A percentile compares a stretch with the other conserved stretches of the same genome.
Evolutionary conservation across 2,329 filamentous ascomycete genomes (phyloP).

Genomic region (Penicillium sp.): DNA sequence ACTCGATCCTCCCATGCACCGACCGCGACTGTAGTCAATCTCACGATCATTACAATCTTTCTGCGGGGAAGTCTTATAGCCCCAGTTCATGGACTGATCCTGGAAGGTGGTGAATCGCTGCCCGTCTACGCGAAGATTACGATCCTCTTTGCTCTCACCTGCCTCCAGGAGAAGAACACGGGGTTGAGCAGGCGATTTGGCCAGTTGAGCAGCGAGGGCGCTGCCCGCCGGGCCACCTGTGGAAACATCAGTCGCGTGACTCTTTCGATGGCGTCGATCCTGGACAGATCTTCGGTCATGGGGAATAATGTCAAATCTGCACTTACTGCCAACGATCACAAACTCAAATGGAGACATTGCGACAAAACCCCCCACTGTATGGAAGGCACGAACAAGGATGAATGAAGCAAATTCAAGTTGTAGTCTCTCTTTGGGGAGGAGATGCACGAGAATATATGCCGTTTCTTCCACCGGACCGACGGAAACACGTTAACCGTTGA

Average conservation of each 20-base stretch:
- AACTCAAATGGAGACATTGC: conserved; percentile 19
- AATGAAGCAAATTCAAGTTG: not conserved
- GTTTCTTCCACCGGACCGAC: too few relatives aligned
- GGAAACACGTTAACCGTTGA: too few relatives aligned
- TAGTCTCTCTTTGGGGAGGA: not conserved
- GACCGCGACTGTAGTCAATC: conserved; percentile 21
- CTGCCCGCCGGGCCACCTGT: conserved; percentile 56
- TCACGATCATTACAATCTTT: conserved; percentile 30
- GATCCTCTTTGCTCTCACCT: conserved; percentile 52
- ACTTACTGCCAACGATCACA: conserved; percentile 19
- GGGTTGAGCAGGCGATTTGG: conserved; percentile 49
- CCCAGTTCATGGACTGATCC: conserved; percentile 54
- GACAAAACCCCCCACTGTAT: not conserved
- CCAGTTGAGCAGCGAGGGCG: conserved; percentile 54
- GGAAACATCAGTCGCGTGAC: not conserved
- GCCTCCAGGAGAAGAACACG: conserved; percentile 61
- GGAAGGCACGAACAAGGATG: not conserved
- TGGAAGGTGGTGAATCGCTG: conserved; percentile 55
- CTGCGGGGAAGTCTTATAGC: conserved; percentile 52
- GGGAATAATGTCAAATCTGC: not conserved
- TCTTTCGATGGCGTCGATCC: not conserved
- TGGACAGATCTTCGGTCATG: not conserved
- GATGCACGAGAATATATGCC: too few relatives aligned
- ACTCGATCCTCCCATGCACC: conserved; percentile 15
- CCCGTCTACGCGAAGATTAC: conserved; percentile 49